phyloP scores from a whole-genome alignment of 768 basidiomycete species.

The Leccinum truebloodii region DNA sequence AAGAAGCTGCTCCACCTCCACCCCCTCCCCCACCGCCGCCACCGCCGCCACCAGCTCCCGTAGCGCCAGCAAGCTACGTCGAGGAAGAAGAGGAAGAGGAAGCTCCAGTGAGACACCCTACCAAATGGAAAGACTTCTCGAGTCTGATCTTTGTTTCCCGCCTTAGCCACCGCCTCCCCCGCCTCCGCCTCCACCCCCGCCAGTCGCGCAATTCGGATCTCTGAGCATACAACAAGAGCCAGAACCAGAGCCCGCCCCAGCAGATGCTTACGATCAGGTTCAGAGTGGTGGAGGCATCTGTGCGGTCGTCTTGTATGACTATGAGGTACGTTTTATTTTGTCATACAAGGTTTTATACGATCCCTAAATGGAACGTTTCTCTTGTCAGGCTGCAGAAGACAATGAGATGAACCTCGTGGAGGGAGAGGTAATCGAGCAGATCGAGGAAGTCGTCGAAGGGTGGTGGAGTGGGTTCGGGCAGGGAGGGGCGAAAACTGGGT shows the following conservation, averaged over 20 bases:
- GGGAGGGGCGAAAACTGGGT: conserved; percentile 64
- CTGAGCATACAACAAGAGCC: conserved; percentile 38
- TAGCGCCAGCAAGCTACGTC: conserved; percentile 11
- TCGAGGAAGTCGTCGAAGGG: conserved; percentile 84
- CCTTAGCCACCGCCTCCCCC: conserved; percentile 22
- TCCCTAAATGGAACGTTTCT: background rate
- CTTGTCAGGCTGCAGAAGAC: conserved; percentile 68
- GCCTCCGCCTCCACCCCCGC: conserved; percentile 45
- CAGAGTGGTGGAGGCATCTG: conserved; percentile 48
- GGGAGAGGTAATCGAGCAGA: conserved; percentile 78
- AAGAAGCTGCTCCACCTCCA: conserved; percentile 12
- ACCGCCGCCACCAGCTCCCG: conserved; percentile 19
- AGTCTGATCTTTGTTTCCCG: background rate
- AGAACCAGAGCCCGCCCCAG: conserved; percentile 33
- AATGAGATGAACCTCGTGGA: conserved; percentile 83
- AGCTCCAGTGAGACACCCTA: conserved; percentile 9
- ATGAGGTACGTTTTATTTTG: conserved; percentile 50
- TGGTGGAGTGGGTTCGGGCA: conserved; percentile 88
- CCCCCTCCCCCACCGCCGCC: conserved; percentile 32
- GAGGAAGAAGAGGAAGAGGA: conserved; percentile 16
- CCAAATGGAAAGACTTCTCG: background rate
- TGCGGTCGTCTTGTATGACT: conserved; percentile 80
- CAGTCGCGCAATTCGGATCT: conserved; percentile 34
- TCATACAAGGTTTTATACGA: background rate
- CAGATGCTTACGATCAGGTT: conserved; percentile 13